Base-by-base conservation (phyloP, 2,329 filamentous ascomycete species). In the Pseudogymnoascus sp. region DNA sequence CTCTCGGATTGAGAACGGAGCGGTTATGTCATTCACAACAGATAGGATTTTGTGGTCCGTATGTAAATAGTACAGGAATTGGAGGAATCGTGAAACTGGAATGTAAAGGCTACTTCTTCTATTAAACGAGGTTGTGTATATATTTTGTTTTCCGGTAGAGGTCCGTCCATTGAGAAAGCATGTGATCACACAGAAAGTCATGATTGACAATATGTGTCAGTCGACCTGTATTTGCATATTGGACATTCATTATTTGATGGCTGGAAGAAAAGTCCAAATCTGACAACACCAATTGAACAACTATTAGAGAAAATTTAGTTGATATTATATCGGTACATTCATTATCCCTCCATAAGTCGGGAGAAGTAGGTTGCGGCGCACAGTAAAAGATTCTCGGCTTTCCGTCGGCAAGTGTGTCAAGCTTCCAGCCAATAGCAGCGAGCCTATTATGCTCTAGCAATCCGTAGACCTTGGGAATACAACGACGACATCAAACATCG, bases 1-100 rank as follows among this genome's bases (percentile, higher is more conserved):
- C 79, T 96, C 71, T 90, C 91, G 26, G 84, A 90, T 14, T 56
- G 50, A 56, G 50, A 21, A 33, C 16, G 93, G 82, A 71, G 61
- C 2, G 10, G 11, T 61, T 31, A 29, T 33, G 59, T 59, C 21
- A 50, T 59, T 24, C 47, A n/a, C 19, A 62, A 33, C 29, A 56
- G 19, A 33, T 56, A 16, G 24, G 29, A 33, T 56, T 56, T 56
- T 33, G 47, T 19, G 10, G 50, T 33, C 29, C 33, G n/a, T 35
- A 13, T 35, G 50, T 56, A 56, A 56, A 56, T 56, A 56, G 50
- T 56, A 33, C 16, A 33, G 16, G 50, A 53, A 53, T 16, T 56
- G 50, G 50, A 21, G n/a, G 11, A 21, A 33, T 26, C 5, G 26
- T 14, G 16, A 35, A 33, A 53, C 50, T 35, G 29, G 50, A 35